Conservation (phyloP, 352 stramenopile species). For the Blastocystis hominis region DNA sequence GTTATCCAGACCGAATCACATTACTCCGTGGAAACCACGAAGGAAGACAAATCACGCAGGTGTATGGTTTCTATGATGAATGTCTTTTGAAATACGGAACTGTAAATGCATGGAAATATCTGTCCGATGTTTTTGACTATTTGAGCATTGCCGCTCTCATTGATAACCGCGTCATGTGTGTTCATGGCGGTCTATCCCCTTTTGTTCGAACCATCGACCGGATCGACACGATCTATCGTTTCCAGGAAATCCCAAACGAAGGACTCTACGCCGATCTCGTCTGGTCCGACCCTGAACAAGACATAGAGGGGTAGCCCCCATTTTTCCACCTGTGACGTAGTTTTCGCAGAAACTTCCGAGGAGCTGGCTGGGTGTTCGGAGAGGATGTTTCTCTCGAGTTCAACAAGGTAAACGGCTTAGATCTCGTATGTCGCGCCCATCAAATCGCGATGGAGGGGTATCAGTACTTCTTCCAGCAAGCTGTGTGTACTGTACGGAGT, state of each 20-base stretch:
- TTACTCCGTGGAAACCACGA: slow-evolving; percentile 78
- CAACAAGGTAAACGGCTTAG: slow-evolving; percentile 81
- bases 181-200: slow-evolving; percentile 85
- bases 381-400: slow-evolving; percentile 81
- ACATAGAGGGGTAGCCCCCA: slow-evolving; percentile 71
- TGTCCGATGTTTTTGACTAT: slow-evolving; percentile 88
- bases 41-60: slow-evolving; percentile 86
- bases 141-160: slow-evolving; percentile 84
- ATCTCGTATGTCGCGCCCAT: slow-evolving; percentile 77
- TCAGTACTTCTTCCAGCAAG: slow-evolving; percentile 74
- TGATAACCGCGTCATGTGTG: slow-evolving; percentile 75
- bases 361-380: slow-evolving; percentile 77
- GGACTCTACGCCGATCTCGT: slow-evolving; percentile 93
- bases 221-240: slow-evolving; percentile 86
- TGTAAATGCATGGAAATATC: slow-evolving; percentile 86
- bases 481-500: neutral
- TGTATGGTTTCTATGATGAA: slow-evolving; percentile 94
- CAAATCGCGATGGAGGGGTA: slow-evolving; percentile 79
- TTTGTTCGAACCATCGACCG: slow-evolving; percentile 84
- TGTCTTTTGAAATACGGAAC: slow-evolving; percentile 90
- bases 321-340: neutral
- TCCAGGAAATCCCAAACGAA: slow-evolving; percentile 86
- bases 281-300: slow-evolving; percentile 91
- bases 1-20: slow-evolving; percentile 76
- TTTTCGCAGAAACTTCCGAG: slow-evolving; percentile 67